Percentiles rank a stretch among this genome's conserved stretches.
Conservation (phyloP, 139 green algal genomes). For the Chlamydomonas incerta region DNA sequence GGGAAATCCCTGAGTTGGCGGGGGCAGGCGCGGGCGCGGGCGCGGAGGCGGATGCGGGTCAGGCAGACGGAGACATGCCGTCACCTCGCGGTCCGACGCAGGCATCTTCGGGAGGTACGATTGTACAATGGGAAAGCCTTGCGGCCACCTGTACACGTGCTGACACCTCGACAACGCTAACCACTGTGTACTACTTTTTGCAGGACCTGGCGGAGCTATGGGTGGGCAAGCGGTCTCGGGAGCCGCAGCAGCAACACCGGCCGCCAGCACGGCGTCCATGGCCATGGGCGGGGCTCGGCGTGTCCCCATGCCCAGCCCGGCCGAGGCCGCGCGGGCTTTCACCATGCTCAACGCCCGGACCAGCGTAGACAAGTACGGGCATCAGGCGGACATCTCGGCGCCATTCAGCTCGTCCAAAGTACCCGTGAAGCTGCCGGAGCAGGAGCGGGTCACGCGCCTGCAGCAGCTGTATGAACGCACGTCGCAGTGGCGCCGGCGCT, state of each 20-base stretch:
- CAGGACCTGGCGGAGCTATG: not conserved
- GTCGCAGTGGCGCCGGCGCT: not conserved
- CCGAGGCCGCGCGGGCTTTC: not conserved
- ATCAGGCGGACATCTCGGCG: not conserved
- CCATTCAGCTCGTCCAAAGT: not conserved
- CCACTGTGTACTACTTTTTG: too few species aligned
- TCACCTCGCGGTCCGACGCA: too few species aligned
- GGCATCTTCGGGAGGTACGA: too few species aligned
- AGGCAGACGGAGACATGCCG: too few species aligned
- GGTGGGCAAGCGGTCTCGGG: not conserved
- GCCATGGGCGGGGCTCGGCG: not conserved
- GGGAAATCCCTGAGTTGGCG: too few species aligned
- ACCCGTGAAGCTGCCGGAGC: conserved; percentile 9
- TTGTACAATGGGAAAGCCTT: too few species aligned
- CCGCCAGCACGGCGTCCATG: not conserved
- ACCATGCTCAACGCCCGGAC: conserved; percentile 25
- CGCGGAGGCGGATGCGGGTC: too few species aligned
- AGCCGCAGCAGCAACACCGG: not conserved
- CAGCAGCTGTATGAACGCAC: conserved; percentile 37
- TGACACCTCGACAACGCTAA: too few species aligned
- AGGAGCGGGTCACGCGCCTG: conserved; percentile 12
- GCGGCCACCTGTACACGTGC: too few species aligned
- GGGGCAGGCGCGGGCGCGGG: too few species aligned
- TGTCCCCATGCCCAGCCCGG: not conserved
- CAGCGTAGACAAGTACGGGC: not conserved